Base-by-base conservation (phyloP, 179 eudicot species). In the Spergularia azorica region DNA sequence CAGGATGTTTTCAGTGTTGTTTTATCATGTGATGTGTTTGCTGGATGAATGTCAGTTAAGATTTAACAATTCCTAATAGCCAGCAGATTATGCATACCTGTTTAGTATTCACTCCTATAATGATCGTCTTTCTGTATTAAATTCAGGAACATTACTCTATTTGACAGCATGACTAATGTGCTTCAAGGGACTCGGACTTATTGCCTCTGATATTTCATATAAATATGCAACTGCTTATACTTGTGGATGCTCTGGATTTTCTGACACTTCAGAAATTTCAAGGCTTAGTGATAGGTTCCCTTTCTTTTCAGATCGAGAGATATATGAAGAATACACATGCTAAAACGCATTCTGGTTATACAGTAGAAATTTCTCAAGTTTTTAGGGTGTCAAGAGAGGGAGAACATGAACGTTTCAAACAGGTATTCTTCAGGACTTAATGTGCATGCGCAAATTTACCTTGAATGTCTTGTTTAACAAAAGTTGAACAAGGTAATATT, bases 271-370 rank as follows among this genome's bases (percentile, higher is more conserved):
- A 8, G 18, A 48, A 61, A 17, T 51, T 26, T 61, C 17, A 20
- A 7, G 54, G 16, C 14, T 81, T 67, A 62, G 38, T 61, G 39
- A 58, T 62, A 66, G 58, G 60, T 67, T 60, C 55, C 79, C 17
- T 75, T 43, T 73, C 39, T 68, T 26, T 61, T 79, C 87, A 96
- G 99, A 87, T 96, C 71, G 85, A 84, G 73, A 89, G 75, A 72
- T 96, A 94, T 75, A 83, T 83, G 83, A 88, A 89, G 87, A 96
- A 94, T 73, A 96, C 99, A 71, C 99, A 96, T 83, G 98, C 92
- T 72, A 90, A 86, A 85, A 96, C 99, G 58, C 99, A 96, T 87
- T 88, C 92, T 32, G 78, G 74, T 77, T 96, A 93, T 82, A 77
- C 86, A 20, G 98, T 96, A 3, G 89, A 96, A 70, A 89, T 94